Evolutionary conservation across 202 grass and related monocot genomes (phyloP), one percentile per base, ranked within the genome.

Genomic region (Schoenoplectus triqueter): DNA sequence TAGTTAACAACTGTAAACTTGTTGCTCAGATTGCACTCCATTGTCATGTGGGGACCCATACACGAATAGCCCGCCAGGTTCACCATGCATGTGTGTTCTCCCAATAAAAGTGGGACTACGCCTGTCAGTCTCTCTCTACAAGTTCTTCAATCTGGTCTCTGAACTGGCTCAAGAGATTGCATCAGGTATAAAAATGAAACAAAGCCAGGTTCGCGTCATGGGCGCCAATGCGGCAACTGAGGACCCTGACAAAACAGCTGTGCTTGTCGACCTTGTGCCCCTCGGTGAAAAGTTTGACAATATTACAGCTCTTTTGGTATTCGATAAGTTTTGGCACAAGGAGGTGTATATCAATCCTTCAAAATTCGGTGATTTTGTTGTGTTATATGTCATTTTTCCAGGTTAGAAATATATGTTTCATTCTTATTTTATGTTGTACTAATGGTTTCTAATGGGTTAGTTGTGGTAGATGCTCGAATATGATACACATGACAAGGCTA

Each of bases 171-270:
- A 90, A 90, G 89, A 99, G 88, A 92, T 96, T 74, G 89, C 97
- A 80, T 91, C 86, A 85, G 93, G 91, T 80, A 84, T 94, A 84
- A 62, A 87, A 73, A 91, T 99, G 89, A 90, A 94, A 51, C 97
- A 94, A 80, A 90, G 74, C 85, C 93, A 99, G 90, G 93, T 99
- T 52, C 97, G 90, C 52, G 80, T 99, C 74, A 99, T 99, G 97
- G 97, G 97, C 70, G 97, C 97, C 74, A 99, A 99, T 85, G 87
- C 93, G 66, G 92, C 93, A 79, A 84, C 68, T 81, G 90, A 92
- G 59, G 89, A 91, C 15, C 87, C 89, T 79, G 89, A 94, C 73
- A 99, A 99, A 85, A 99, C 93, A 69, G 15, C 63, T 73, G 93
- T 99, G 49, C 68, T 99, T 48, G 84, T 99, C 85, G 89, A 99